These are phyloP conservation scores for Elongisporangium senticosum DNA, from an alignment of 352 stramenopile genomes.

Conservation along the genomic window DNA sequence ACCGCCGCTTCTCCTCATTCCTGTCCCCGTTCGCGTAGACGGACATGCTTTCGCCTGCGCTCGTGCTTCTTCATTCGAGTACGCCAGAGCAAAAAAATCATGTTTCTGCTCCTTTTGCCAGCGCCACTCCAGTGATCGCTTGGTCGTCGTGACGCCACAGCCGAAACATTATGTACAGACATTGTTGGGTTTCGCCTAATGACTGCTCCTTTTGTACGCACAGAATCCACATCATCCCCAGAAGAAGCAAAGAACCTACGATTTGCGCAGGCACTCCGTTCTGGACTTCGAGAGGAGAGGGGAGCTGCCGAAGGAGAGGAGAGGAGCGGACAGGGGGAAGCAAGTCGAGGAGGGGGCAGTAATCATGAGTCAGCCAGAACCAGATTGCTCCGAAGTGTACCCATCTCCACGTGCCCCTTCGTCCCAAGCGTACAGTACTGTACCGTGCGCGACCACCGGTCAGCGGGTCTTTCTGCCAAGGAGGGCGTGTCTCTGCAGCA, in stretches of 20 bases:
- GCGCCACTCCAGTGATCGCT: neutral
- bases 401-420: neutral
- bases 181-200: too few relatives aligned
- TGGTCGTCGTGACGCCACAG: neutral
- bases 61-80: neutral
- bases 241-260: neutral
- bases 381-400: neutral
- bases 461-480: too few relatives aligned
- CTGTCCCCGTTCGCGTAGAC: neutral
- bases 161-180: neutral
- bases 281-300: neutral
- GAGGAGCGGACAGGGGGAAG: neutral
- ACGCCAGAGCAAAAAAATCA: neutral
- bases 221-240: neutral
- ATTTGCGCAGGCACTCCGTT: neutral
- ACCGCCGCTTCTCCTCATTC: neutral
- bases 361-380: neutral
- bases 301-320: neutral
- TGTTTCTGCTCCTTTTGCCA: neutral
- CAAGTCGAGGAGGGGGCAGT: neutral
- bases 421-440: neutral
- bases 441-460: too few relatives aligned
- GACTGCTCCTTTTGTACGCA: neutral
- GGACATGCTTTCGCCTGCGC: neutral
- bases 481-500: too few relatives aligned